Conservation (phyloP, 2,329 filamentous ascomycete species). For the Tricladium varicosporioides region DNA sequence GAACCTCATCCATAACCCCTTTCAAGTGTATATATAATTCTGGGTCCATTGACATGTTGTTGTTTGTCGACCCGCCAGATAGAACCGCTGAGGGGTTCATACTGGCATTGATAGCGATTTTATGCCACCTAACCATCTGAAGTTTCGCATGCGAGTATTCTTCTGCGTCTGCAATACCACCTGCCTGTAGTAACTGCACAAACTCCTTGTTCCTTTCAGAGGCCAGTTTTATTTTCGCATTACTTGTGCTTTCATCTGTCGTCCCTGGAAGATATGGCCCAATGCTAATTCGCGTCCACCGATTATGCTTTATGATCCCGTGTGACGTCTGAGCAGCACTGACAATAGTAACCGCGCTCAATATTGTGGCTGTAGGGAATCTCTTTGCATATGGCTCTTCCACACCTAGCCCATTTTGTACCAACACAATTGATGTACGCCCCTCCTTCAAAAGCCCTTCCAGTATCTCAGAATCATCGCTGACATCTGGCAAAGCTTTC, state of each 20-base stretch:
- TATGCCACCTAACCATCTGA: conserved; percentile 72
- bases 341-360: conserved; percentile 68
- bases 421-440: conserved; percentile 29
- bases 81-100: conserved; percentile 73
- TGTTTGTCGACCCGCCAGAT: conserved; percentile 61
- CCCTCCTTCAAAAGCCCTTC: conserved; percentile 24
- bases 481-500: conserved; percentile 33
- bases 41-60: conserved; percentile 61
- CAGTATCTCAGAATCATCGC: conserved; percentile 30
- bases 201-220: conserved; percentile 42
- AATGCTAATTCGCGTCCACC: conserved; percentile 71
- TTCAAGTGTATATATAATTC: conserved; percentile 61
- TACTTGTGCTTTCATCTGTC: conserved; percentile 27
- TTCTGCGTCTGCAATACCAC: conserved; percentile 64
- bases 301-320: conserved; percentile 66
- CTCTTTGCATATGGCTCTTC: conserved; percentile 57
- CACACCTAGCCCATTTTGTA: conserved; percentile 34
- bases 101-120: conserved; percentile 72
- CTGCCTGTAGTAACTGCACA: conserved; percentile 42
- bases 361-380: conserved; percentile 58
- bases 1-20: conserved; percentile 69
- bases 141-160: conserved; percentile 63
- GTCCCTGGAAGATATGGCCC: conserved; percentile 60
- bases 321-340: conserved; percentile 64
- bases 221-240: conserved; percentile 10